Conservation (phyloP, 2,329 filamentous ascomycete genomes). For the Colletotrichum horii region DNA sequence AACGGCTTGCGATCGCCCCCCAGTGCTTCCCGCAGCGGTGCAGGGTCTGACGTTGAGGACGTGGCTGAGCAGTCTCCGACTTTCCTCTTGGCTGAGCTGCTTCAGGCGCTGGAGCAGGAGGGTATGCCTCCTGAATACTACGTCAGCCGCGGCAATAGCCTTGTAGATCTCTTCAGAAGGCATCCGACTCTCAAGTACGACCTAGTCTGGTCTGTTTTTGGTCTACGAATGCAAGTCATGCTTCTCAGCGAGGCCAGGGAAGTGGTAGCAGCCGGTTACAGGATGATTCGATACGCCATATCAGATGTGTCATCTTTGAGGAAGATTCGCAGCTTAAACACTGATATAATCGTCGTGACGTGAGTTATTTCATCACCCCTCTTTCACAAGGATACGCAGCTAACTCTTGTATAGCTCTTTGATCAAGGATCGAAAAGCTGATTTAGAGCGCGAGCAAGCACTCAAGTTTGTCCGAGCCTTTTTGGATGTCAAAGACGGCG, state of each 20-base stretch:
- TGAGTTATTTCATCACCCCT: slow-evolving; percentile 32
- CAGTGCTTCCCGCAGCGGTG: slow-evolving; percentile 59
- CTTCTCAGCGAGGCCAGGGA: slow-evolving; percentile 94
- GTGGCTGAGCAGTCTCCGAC: slow-evolving; percentile 81
- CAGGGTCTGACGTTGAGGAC: slow-evolving; percentile 69
- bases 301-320: slow-evolving; percentile 89
- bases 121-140: slow-evolving; percentile 94
- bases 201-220: slow-evolving; percentile 94
- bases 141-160: slow-evolving; percentile 86
- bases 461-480: slow-evolving; percentile 96
- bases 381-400: background rate
- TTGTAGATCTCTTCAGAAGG: slow-evolving; percentile 96
- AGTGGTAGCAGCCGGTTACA: slow-evolving; percentile 92
- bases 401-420: slow-evolving; percentile 62
- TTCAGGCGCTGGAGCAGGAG: slow-evolving; percentile 87
- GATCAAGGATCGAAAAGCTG: slow-evolving; percentile 95
- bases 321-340: slow-evolving; percentile 86
- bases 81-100: slow-evolving; percentile 85
- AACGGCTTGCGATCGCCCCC: slow-evolving; percentile 61
- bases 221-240: slow-evolving; percentile 92
- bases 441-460: slow-evolving; percentile 94
- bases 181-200: slow-evolving; percentile 96
- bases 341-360: slow-evolving; percentile 88
- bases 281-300: slow-evolving; percentile 92
- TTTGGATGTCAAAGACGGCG: slow-evolving; percentile 91